These are phyloP conservation scores for Mucor velutinosus DNA, from an alignment of 371 early-diverging fungal genomes.

Conservation along the genomic window DNA sequence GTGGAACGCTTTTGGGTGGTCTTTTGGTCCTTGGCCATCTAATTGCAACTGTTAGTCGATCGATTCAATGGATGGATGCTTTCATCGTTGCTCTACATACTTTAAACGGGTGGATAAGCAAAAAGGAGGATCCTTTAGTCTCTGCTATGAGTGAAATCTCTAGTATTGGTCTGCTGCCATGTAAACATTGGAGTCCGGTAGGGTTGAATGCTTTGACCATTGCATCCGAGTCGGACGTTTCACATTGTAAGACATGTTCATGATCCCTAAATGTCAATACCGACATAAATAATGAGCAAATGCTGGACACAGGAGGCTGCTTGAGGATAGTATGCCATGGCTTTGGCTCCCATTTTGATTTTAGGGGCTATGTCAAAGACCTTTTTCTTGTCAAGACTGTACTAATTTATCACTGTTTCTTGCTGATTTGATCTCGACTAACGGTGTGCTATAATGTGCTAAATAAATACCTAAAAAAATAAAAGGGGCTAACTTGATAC, in stretches of 20 bases:
- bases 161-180: not conserved
- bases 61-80: slow-evolving; percentile 1
- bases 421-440: not conserved
- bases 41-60: not conserved
- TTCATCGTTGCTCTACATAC: not conserved
- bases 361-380: not conserved
- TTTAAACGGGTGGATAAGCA: slow-evolving; percentile 12
- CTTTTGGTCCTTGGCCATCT: slow-evolving; percentile 40
- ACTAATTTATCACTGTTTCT: not conserved
- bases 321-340: too few species aligned
- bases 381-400: not conserved
- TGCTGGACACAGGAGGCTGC: too few species aligned
- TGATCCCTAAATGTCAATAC: too few species aligned
- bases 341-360: too few species aligned
- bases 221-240: too few species aligned
- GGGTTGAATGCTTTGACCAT: not conserved
- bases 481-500: not conserved
- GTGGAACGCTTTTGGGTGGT: slow-evolving; percentile 64
- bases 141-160: not conserved
- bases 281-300: too few species aligned
- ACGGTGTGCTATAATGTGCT: not conserved
- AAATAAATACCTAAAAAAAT: not conserved
- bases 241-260: too few species aligned
- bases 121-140: slow-evolving; percentile 2
- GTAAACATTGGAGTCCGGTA: not conserved